A percentile compares a stretch with the other conserved stretches of the same genome.
Evolutionary conservation across 345 rosid genomes (phyloP).

Genomic region (Brassica napus): DNA sequence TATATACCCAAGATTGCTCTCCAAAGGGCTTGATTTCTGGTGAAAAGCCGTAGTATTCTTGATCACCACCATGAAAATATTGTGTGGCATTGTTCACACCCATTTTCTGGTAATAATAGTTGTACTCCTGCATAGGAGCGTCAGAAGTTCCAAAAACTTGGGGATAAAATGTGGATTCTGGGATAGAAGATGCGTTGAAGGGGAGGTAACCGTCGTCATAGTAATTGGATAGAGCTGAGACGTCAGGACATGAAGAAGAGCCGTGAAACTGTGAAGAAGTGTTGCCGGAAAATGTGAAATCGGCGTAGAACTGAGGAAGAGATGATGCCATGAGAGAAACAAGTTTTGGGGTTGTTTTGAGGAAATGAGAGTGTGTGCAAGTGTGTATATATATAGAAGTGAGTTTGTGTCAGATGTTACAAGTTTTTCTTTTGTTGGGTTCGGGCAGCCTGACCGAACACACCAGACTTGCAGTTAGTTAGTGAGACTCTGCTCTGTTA

Average conservation of each 20-base stretch:
- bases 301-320: constrained; percentile 48
- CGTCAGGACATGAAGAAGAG: constrained; percentile 33
- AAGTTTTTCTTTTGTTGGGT: constrained; percentile 30
- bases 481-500: constrained; percentile 30
- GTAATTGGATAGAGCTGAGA: constrained; percentile 30
- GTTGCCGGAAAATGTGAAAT: constrained; percentile 46
- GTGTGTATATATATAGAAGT: constrained; percentile 18
- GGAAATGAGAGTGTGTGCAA: constrained; percentile 37
- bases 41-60: constrained; percentile 49
- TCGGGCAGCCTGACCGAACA: constrained; percentile 36
- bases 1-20: constrained; percentile 48
- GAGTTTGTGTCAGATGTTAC: constrained; percentile 29
- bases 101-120: constrained; percentile 31
- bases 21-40: constrained; percentile 50
- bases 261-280: constrained; percentile 39
- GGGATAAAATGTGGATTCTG: constrained; percentile 28
- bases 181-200: constrained; percentile 20
- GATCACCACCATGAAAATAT: constrained; percentile 43
- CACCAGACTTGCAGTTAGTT: constrained; percentile 30
- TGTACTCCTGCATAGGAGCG: constrained; percentile 40
- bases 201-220: constrained; percentile 23
- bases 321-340: constrained; percentile 49
- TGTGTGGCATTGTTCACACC: constrained; percentile 38
- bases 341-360: constrained; percentile 21
- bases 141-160: constrained; percentile 43